Percentiles rank a stretch among this genome's conserved stretches.
These are phyloP conservation scores for Chimonanthus praecox DNA, from an alignment of 164 flowering plant genomes.

Conservation along the genomic window DNA sequence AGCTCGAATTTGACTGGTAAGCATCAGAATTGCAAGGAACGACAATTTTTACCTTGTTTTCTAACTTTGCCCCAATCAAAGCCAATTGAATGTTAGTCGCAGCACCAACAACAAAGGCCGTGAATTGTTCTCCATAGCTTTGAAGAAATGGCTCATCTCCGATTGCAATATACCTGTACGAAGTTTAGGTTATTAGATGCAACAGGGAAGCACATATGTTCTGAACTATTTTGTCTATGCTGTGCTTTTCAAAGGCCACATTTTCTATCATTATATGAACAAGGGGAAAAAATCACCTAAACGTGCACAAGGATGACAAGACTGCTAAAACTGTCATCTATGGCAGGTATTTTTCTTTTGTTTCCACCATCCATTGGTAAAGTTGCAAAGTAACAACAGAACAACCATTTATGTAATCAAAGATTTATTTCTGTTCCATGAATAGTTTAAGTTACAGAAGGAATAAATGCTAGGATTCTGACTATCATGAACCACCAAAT, in stretches of 20 bases:
- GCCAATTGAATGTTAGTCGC: slow-evolving; percentile 70
- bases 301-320: background rate
- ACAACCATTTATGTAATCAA: no score
- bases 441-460: background rate
- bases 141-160: slow-evolving; percentile 85
- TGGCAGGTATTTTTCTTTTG: background rate
- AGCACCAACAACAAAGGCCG: slow-evolving; percentile 69
- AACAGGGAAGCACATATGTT: background rate
- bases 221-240: background rate
- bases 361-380: background rate
- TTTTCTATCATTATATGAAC: no score
- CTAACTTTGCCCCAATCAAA: slow-evolving; percentile 51
- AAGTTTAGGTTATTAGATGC: background rate
- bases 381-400: background rate
- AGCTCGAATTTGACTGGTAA: slow-evolving; percentile 44
- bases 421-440: no score
- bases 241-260: no score
- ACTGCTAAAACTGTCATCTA: background rate
- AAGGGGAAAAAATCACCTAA: background rate
- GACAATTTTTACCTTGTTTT: slow-evolving; percentile 58
- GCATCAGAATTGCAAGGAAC: slow-evolving; percentile 77
- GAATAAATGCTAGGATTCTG: background rate
- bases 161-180: slow-evolving; percentile 70
- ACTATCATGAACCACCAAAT: no score
- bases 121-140: slow-evolving; percentile 58